phyloP scores from a whole-genome alignment of 257 asterid genomes.

The Fraxinus americana region DNA sequence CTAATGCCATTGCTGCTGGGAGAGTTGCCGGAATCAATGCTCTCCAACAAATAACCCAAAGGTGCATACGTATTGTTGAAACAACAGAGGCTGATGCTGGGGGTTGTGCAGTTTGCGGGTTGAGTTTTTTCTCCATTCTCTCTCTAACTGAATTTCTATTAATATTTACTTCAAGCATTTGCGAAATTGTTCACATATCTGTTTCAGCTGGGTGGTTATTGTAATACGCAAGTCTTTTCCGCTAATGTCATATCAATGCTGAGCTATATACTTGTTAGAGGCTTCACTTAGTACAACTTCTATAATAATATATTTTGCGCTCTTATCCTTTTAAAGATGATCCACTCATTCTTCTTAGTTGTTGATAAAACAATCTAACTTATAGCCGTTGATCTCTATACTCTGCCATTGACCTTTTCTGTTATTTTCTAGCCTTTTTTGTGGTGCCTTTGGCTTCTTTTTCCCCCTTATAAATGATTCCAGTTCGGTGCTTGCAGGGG shows the following conservation, averaged over 20 bases:
- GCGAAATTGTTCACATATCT: neutral
- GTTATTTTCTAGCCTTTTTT: neutral
- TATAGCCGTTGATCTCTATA: neutral
- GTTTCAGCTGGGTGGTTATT: conserved; percentile 9
- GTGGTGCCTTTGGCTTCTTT: neutral
- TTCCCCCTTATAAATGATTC: conserved; percentile 10
- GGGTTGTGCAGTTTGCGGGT: conserved; percentile 96
- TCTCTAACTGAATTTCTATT: conserved; percentile 8
- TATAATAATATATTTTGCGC: neutral
- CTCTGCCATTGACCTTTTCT: neutral
- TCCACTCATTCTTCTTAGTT: too few species aligned
- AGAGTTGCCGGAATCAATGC: conserved; percentile 79
- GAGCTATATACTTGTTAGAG: neutral
- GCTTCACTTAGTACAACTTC: neutral
- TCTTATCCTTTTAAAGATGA: neutral
- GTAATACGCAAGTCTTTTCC: neutral
- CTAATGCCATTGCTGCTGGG: conserved; percentile 93
- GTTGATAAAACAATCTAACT: too few species aligned
- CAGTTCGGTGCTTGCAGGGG: conserved; percentile 50
- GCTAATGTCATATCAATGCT: neutral
- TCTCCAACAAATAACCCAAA: conserved; percentile 65
- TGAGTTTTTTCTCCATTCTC: conserved; percentile 17
- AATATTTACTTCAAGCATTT: conserved; percentile 17
- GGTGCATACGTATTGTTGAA: conserved; percentile 76
- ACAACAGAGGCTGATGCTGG: conserved; percentile 54